These are phyloP conservation scores for Epicoccum nigrum DNA, from an alignment of 2,329 filamentous ascomycete genomes.

Conservation along the genomic window DNA sequence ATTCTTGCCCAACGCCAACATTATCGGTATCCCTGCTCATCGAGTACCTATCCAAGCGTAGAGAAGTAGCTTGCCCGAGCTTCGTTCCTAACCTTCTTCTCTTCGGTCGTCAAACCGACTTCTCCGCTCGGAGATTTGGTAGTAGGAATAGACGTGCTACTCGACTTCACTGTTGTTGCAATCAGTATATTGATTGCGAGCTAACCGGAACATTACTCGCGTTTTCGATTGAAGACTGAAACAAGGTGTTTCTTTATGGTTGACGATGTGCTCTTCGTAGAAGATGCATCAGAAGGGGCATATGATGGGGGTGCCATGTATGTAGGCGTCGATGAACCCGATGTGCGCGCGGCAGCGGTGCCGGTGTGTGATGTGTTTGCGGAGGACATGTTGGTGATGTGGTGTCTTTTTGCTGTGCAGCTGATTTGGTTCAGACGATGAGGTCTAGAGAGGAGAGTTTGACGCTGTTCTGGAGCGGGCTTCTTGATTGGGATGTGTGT, in stretches of 20 bases:
- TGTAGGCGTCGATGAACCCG: constrained; percentile 1
- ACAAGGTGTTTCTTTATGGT: constrained; percentile 24
- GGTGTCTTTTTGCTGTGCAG: neutral
- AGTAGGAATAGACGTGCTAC: neutral
- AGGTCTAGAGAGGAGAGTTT: neutral
- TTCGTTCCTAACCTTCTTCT: constrained; percentile 15
- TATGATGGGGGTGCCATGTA: constrained; percentile 19
- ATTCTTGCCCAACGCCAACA: neutral
- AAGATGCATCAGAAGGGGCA: constrained; percentile 15
- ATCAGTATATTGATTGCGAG: neutral
- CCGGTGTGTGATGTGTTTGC: neutral
- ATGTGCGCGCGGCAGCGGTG: neutral
- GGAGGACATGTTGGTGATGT: constrained; percentile 10
- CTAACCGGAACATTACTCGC: constrained; percentile 3
- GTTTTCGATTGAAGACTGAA: constrained; percentile 18
- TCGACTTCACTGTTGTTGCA: neutral
- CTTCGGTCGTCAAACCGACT: constrained; percentile 6
- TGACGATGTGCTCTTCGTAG: constrained; percentile 15
- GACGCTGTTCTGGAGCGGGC: neutral
- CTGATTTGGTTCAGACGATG: too few species aligned
- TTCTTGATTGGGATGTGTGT: neutral
- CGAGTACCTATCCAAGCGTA: constrained; percentile 4
- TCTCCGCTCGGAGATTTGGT: constrained; percentile 3
- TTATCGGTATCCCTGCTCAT: neutral
- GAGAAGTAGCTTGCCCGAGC: constrained; percentile 20